A percentile compares a stretch with the other conserved stretches of the same genome.
Conservation (phyloP, 371 early-diverging fungal genomes). For the Mortierella sp. region DNA sequence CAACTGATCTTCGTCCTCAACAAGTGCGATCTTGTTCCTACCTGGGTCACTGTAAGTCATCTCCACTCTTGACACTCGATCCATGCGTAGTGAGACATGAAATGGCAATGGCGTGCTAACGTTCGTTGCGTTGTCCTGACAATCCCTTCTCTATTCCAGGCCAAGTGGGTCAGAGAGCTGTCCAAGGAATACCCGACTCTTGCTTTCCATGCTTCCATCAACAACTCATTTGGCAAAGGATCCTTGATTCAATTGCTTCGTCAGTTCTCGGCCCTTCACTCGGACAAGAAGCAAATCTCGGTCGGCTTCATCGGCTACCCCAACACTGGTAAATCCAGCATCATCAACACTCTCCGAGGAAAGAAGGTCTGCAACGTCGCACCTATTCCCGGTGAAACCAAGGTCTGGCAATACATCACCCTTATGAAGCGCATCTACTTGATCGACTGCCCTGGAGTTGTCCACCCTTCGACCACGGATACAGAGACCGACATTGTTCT, state of each 20-base stretch:
- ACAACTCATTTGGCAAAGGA: constrained; percentile 98
- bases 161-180: constrained; percentile 92
- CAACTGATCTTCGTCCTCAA: constrained; percentile 99
- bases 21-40: constrained; percentile 99
- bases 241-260: constrained; percentile 97
- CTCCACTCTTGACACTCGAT: too few relatives aligned
- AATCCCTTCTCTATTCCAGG: constrained; percentile 45
- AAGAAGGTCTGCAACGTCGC: constrained; percentile 99
- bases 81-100: neutral
- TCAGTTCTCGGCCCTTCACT: constrained; percentile 95
- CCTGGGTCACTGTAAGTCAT: constrained; percentile 93
- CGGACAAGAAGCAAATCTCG: constrained; percentile 97
- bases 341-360: constrained; percentile 97
- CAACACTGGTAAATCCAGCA: constrained; percentile 96
- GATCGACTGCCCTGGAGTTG: constrained; percentile 99
- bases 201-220: constrained; percentile 98
- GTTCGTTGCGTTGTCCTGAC: too few relatives aligned
- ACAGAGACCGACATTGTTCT: constrained; percentile 96
- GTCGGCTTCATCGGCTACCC: constrained; percentile 99
- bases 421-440: constrained; percentile 98
- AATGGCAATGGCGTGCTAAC: neutral
- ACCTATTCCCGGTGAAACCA: constrained; percentile 99
- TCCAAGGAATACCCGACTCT: constrained; percentile 95
- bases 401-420: constrained; percentile 99
- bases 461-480: constrained; percentile 89